Evolutionary conservation across 2,329 filamentous ascomycete species (phyloP), one percentile per base, ranked within the genome.

Genomic region (Aspergillus thermomutatus): DNA sequence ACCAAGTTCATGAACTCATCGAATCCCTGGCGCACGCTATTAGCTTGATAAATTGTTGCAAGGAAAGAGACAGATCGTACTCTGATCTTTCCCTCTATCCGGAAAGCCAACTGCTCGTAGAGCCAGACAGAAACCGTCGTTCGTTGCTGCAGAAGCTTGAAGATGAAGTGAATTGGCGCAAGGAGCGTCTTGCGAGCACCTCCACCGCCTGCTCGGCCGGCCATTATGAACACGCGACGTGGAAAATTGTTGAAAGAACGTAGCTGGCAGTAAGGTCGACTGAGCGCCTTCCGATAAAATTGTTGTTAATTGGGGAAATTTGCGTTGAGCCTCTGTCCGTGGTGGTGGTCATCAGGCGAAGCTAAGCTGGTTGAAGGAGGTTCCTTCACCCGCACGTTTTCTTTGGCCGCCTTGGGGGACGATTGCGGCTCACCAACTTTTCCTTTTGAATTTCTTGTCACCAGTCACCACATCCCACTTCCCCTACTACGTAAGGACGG

Each of bases 1-100:
- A 97, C 94, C 50, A 99, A 82, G 79, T 99, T 99, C 92, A 99
- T 97, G 79, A 97, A 99, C 77, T 99, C 94, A 74, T 99, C 94
- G 66, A 99, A 99, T 14, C 94, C 92, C 92, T 96, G 61, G 26
- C 37, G n/a, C 26, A 56, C 19, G 27, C 43, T 14, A 48, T 60
- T 49, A 61, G 53, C 45, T 53, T 46, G 43, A 52, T 34, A 8
- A 56, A 48, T 27, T 45, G 49, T 47, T 40, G 21, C 26, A 28
- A 43, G 48, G 26, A 47, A 56, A 25, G 25, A 76, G 17, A 34
- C 37, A 2, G 19, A 5, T 28, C 87, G 62, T 75, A 96, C 93
- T 70, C 94, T 86, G 64, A 99, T 96, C 79, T 93, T 96, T 60
- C 94, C 94, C 79, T 97, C 92, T 70, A 99, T 97, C 59, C 94